A percentile compares a stretch with the other conserved stretches of the same genome.
These are phyloP conservation scores for Magnaporthiopsis rhizophila DNA, from an alignment of 2,329 filamentous ascomycete genomes.

Conservation along the genomic window DNA sequence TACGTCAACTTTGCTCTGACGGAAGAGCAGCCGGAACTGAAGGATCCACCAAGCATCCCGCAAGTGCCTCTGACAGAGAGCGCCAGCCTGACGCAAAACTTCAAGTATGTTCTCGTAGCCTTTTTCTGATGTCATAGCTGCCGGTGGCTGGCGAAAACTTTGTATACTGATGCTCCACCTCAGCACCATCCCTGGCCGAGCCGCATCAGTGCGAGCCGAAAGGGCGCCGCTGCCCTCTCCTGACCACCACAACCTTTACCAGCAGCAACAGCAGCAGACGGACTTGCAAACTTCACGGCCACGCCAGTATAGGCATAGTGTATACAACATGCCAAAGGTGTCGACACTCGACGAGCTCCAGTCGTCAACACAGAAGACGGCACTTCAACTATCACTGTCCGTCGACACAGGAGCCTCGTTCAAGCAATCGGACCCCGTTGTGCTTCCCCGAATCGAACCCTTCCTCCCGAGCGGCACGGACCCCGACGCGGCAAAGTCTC, in stretches of 20 bases:
- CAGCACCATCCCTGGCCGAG: slow-evolving; percentile 3
- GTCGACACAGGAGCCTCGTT: slow-evolving; percentile 46
- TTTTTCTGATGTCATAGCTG: background rate
- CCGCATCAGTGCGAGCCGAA: slow-evolving; percentile 18
- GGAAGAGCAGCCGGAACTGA: slow-evolving; percentile 45
- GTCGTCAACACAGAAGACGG: slow-evolving; percentile 48
- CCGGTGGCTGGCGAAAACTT: background rate
- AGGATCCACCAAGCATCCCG: slow-evolving; percentile 36
- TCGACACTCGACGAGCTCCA: slow-evolving; percentile 50
- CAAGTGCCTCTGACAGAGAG: slow-evolving; percentile 42
- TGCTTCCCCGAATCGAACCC: slow-evolving; percentile 75
- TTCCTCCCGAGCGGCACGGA: slow-evolving; percentile 80
- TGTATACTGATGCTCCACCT: slow-evolving; percentile 18
- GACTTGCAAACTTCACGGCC: slow-evolving; percentile 17
- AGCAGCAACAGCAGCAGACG: slow-evolving; percentile 24
- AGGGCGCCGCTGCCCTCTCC: slow-evolving; percentile 30
- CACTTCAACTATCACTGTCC: slow-evolving; percentile 53
- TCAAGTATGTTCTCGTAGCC: slow-evolving; percentile 34
- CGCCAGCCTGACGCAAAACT: slow-evolving; percentile 37
- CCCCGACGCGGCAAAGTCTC: slow-evolving; percentile 73
- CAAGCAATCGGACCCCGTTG: slow-evolving; percentile 61
- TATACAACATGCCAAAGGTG: slow-evolving; percentile 54
- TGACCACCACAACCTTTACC: slow-evolving; percentile 15
- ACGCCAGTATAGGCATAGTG: slow-evolving; percentile 34
- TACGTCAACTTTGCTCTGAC: slow-evolving; percentile 64